phyloP scores from a whole-genome alignment of 495 filamentous ascomycete species.

The Talaromyces wortmannii region DNA sequence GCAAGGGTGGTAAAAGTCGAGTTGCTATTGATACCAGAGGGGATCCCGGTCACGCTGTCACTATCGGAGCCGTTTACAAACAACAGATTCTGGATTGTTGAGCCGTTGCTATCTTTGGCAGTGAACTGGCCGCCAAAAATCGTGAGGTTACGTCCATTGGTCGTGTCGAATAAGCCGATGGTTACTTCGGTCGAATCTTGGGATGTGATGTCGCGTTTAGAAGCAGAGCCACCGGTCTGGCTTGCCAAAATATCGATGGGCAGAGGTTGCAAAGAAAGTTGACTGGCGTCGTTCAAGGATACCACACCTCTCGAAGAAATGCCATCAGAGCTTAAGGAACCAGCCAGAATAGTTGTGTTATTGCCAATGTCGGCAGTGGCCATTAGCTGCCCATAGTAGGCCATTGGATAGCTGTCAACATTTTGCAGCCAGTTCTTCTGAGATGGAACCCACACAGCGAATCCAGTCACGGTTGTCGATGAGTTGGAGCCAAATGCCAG shows the following conservation, averaged over 20 bases:
- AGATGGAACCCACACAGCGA: conserved; percentile 94
- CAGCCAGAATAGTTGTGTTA: conserved; percentile 63
- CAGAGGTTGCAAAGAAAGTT: conserved; percentile 44
- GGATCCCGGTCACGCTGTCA: conserved; percentile 63
- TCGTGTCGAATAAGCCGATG: conserved; percentile 68
- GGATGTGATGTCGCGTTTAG: conserved; percentile 50
- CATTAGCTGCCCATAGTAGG: conserved; percentile 64
- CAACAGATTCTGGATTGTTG: conserved; percentile 67
- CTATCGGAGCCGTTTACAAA: conserved; percentile 62
- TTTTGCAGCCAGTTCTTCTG: conserved; percentile 83
- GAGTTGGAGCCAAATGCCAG: conserved; percentile 55
- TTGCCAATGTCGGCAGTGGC: conserved; percentile 56
- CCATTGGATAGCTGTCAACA: conserved; percentile 56
- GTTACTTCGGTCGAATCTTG: conserved; percentile 56
- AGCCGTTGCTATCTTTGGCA: conserved; percentile 61
- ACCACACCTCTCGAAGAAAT: conserved; percentile 64
- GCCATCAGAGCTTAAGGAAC: conserved; percentile 65
- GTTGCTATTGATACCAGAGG: conserved; percentile 54
- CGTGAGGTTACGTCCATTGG: conserved; percentile 67
- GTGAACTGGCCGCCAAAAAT: conserved; percentile 85
- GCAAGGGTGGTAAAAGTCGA: conserved; percentile 71
- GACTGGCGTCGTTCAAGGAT: conserved; percentile 44
- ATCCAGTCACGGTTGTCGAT: conserved; percentile 58
- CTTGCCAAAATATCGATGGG: conserved; percentile 52
- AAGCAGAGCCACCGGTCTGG: conserved; percentile 22